Percentiles rank a stretch among this genome's conserved stretches.
Evolutionary conservation across 805 yeast species (phyloP).

Genomic region (Barnettozyma pratensis): DNA sequence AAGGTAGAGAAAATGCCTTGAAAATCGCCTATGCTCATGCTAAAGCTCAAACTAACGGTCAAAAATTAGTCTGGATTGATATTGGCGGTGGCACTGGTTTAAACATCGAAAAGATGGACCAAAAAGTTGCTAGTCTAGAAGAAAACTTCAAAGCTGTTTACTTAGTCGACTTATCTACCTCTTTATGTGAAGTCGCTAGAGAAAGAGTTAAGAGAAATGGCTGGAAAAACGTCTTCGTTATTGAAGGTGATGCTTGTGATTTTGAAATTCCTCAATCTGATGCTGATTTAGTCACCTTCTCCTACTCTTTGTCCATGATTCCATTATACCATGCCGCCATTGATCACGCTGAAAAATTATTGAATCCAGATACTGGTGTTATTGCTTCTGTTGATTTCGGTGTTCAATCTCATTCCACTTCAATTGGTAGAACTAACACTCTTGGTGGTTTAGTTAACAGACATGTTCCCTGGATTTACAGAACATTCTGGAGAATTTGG

Average conservation of each 20-base stretch:
- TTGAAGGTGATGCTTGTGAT: constrained; percentile 72
- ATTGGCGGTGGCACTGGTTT: constrained; percentile 87
- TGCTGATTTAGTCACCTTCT: constrained; percentile 74
- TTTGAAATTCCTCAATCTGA: constrained; percentile 45
- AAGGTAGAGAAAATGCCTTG: constrained; percentile 67
- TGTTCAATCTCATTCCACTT: constrained; percentile 60
- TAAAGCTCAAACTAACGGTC: constrained; percentile 24
- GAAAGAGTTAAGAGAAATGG: constrained; percentile 45
- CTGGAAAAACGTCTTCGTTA: constrained; percentile 57
- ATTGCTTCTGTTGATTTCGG: constrained; percentile 77
- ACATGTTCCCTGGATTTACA: constrained; percentile 68
- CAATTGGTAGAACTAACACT: constrained; percentile 65
- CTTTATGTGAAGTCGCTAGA: constrained; percentile 67
- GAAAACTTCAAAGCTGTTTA: constrained; percentile 58
- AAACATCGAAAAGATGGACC: constrained; percentile 73
- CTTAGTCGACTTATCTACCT: constrained; percentile 72
- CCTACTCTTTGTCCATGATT: constrained; percentile 81
- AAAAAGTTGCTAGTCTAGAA: constrained; percentile 31
- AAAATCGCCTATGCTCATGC: constrained; percentile 56
- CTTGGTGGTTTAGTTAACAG: constrained; percentile 70
- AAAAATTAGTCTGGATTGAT: constrained; percentile 64
- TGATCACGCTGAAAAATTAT: constrained; percentile 53
- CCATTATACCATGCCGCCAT: constrained; percentile 77
- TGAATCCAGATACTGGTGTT: constrained; percentile 53
- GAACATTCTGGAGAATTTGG: constrained; percentile 87